Base-by-base conservation (phyloP, 164 flowering plant genomes). In the Aristolochia fimbriata region DNA sequence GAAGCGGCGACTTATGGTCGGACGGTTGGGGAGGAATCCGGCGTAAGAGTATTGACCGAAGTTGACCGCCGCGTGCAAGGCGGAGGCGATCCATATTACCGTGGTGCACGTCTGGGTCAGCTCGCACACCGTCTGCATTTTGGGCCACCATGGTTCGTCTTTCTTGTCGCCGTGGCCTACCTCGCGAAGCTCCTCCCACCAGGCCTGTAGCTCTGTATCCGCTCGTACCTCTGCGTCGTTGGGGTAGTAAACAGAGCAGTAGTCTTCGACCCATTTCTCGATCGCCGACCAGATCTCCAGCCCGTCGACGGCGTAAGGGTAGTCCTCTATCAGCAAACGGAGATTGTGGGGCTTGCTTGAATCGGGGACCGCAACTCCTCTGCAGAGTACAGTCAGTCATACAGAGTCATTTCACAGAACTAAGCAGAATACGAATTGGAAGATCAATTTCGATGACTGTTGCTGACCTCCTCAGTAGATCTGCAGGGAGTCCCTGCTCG, bases 1-100 rank as follows among this genome's bases (percentile, higher is more conserved):
- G 78, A 89, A 83, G 2, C 83, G 69, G 11, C 96, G 82, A 64
- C 95, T 87, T 14, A 80, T 70, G 7, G 93, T 84, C 3, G 96
- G 98, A 7, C 95, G 79, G 81, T 87, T 88, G 0, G 92, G 96
- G 55, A 83, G 81, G 79, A 76, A 88, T 10, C 97, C 94, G 3
- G 86, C 94, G 58, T 86, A 82, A 30, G 90, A 84, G 65, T 86
- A 88, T 59, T 88, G 96, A n/a, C 97, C 96, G 37, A 82, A 91
- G 67, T 88, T 88, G 33, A 86, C 82, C 2, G 96, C 96, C 10
- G 96, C 97, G 45, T 88, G 96, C 58, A 88, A 86, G 52, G 94
- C 97, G 33, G 96, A 88, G 13, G 94, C 94, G 8, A 79, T 71
- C 94, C 96, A 91, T 60, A 86, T 86, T 63, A 86, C 81, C 30